phyloP scores from a whole-genome alignment of 2,329 filamentous ascomycete species.

The Ophiostoma montium region DNA sequence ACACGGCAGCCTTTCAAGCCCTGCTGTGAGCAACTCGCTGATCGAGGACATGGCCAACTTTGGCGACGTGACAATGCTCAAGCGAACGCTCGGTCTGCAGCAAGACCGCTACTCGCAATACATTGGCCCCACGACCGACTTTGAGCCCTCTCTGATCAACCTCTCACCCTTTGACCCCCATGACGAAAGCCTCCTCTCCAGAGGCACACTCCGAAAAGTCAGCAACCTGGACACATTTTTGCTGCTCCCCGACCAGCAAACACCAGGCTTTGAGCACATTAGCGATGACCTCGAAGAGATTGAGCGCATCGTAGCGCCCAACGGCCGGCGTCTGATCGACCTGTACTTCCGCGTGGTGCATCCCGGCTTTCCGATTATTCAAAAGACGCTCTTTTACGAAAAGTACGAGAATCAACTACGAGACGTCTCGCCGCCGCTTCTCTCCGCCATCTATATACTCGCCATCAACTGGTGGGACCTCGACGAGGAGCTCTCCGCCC shows the following conservation, averaged over 20 bases:
- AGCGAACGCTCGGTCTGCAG: slow-evolving; percentile 61
- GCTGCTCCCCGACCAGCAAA: slow-evolving; percentile 60
- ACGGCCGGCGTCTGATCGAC: slow-evolving; percentile 49
- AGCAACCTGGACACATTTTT: slow-evolving; percentile 68
- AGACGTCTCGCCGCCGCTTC: slow-evolving; percentile 43
- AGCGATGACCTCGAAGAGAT: slow-evolving; percentile 51
- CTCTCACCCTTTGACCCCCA: slow-evolving; percentile 67
- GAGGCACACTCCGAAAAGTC: slow-evolving; percentile 58
- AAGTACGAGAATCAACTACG: slow-evolving; percentile 43
- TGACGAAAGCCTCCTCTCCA: slow-evolving; percentile 62
- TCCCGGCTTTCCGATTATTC: slow-evolving; percentile 42
- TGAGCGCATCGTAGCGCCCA: slow-evolving; percentile 51
- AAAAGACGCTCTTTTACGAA: slow-evolving; percentile 47
- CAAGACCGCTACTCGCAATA: slow-evolving; percentile 69
- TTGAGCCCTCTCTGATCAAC: slow-evolving; percentile 71
- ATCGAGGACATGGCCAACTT: slow-evolving; percentile 59
- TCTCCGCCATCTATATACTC: slow-evolving; percentile 48
- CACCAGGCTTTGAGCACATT: slow-evolving; percentile 57
- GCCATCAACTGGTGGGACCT: slow-evolving; percentile 48
- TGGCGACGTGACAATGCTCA: slow-evolving; percentile 49
- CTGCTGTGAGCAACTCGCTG: slow-evolving; percentile 46
- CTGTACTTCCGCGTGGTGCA: slow-evolving; percentile 53
- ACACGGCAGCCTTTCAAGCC: slow-evolving; percentile 46
- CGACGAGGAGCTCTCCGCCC: slow-evolving; percentile 34
- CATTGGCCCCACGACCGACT: slow-evolving; percentile 70